Evolutionary conservation across 2,329 filamentous ascomycete species (phyloP).

Genomic region (Fulvia fulva): DNA sequence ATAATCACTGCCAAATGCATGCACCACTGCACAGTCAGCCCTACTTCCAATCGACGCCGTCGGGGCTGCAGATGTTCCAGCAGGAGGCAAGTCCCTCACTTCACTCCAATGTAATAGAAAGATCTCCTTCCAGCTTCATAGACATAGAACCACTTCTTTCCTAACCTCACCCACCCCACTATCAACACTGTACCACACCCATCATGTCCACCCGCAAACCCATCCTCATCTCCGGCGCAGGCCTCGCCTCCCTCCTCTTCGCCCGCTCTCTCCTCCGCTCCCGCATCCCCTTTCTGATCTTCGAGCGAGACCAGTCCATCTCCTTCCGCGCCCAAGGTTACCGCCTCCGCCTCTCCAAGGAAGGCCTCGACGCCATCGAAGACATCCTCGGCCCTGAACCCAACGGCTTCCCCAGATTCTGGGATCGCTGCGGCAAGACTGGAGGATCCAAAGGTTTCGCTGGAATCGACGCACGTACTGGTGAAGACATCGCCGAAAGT

Average conservation of each 20-base stretch:
- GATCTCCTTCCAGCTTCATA: background rate
- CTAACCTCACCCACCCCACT: background rate
- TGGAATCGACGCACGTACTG: constrained; percentile 52
- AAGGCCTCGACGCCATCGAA: constrained; percentile 60
- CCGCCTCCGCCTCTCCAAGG: constrained; percentile 53
- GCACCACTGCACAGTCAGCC: background rate
- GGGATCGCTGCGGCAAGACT: constrained; percentile 57
- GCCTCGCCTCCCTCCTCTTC: constrained; percentile 38
- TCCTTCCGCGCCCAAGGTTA: constrained; percentile 61
- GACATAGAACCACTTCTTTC: background rate
- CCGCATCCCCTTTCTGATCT: constrained; percentile 39
- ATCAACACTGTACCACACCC: background rate
- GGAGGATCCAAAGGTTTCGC: constrained; percentile 50
- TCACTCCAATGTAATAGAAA: background rate
- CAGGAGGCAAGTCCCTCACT: background rate
- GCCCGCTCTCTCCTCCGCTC: constrained; percentile 35
- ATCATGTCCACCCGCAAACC: constrained; percentile 31
- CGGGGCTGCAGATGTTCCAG: background rate
- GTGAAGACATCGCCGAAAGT: constrained; percentile 33
- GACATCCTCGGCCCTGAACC: constrained; percentile 38
- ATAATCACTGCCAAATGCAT: background rate
- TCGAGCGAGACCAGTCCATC: constrained; percentile 46
- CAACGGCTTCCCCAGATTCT: constrained; percentile 51
- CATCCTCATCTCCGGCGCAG: constrained; percentile 41
- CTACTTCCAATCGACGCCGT: background rate